Evolutionary conservation across 176 grass and related monocot genomes (phyloP).

Genomic region (Pontederia paniculata): DNA sequence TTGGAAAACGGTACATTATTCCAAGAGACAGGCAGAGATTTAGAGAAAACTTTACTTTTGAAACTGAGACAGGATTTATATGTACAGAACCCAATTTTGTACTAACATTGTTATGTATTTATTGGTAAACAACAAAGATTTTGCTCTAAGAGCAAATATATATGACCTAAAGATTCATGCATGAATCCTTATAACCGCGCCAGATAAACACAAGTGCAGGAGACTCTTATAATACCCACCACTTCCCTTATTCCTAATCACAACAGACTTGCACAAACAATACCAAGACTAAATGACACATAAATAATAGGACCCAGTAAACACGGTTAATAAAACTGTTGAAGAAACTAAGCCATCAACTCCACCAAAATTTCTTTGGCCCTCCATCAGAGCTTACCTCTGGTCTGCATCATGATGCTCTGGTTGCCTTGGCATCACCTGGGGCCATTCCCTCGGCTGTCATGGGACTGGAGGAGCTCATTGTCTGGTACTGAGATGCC

Average conservation of each 20-base stretch:
- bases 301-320: neutral
- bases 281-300: neutral
- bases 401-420: neutral
- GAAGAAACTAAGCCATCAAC: neutral
- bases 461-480: slow-evolving; percentile 17
- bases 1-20: too few relatives aligned
- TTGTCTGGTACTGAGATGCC: slow-evolving; percentile 52
- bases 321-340: too few relatives aligned
- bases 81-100: too few relatives aligned
- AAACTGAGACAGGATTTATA: too few relatives aligned
- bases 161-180: neutral
- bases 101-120: too few relatives aligned
- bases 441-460: neutral
- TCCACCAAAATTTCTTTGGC: neutral
- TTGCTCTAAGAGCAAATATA: neutral
- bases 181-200: neutral
- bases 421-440: neutral
- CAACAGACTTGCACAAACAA: neutral
- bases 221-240: neutral
- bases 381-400: neutral
- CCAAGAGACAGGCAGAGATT: too few relatives aligned
- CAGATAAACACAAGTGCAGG: neutral
- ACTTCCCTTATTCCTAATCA: neutral
- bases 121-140: neutral
- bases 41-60: too few relatives aligned